Evolutionary conservation across 192 early-diverging fungal genomes (phyloP).

Genomic region (Coemansia sp.): DNA sequence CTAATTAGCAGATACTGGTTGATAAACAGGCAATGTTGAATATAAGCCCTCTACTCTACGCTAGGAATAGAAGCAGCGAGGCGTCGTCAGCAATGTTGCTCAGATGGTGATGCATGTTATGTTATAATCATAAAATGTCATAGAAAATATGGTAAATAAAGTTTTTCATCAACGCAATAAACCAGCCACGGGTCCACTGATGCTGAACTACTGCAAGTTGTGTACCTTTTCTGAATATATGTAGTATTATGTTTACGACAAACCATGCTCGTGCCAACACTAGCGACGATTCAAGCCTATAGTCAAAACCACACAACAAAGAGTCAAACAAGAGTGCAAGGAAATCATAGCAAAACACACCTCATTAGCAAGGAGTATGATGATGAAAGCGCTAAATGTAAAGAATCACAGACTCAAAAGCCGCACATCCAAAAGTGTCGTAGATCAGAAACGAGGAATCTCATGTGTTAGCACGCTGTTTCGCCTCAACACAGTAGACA

Average conservation of each 20-base stretch:
- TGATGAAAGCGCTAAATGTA: too few species aligned
- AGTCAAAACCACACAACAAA: background rate
- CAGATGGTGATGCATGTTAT: constrained; percentile 57
- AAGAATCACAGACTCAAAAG: too few species aligned
- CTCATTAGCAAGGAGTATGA: background rate
- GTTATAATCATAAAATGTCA: constrained; percentile 35
- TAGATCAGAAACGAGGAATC: constrained; percentile 58
- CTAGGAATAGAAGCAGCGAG: background rate
- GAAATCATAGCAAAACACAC: background rate
- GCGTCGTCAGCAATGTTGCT: constrained; percentile 9
- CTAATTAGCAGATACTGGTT: background rate
- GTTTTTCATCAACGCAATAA: constrained; percentile 45
- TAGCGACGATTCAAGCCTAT: too few species aligned
- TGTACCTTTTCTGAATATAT: background rate
- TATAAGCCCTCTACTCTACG: background rate
- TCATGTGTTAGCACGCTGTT: constrained; percentile 47
- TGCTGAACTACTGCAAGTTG: background rate
- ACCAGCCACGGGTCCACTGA: background rate
- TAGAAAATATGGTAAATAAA: constrained; percentile 25
- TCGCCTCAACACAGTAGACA: constrained; percentile 54
- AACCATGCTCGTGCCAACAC: too few species aligned
- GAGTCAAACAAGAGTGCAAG: background rate
- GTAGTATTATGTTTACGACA: too few species aligned
- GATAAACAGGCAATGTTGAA: background rate
- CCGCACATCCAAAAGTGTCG: background rate